Base-by-base conservation (phyloP, 169 alveolate species). In the Toxoplasma gondii region DNA sequence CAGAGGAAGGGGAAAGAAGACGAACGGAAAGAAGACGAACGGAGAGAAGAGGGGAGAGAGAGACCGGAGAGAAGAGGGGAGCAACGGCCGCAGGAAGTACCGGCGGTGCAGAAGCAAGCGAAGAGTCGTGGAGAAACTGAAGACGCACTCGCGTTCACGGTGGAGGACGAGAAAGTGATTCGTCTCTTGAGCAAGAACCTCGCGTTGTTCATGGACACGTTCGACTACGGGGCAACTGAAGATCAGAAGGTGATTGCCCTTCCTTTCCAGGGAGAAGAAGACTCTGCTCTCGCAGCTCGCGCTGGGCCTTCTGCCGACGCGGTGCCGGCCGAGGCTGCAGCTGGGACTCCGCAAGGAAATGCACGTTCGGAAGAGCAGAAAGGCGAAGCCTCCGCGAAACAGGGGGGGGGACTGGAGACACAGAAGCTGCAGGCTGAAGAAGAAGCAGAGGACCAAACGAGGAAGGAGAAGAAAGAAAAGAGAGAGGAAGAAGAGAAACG, bases 131-230 rank as follows among this genome's bases (percentile, higher is more conserved):
- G 74, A 1, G 74, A 64, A 4, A 22, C 74, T 4, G 24, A 64
- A 12, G 58, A 4, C 22, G 12, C 22, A 4, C 58, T 49, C 44
- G 39, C 22, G 27, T 78, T 78, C 86, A 17, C 86, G 5, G 86
- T 58, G 74, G 93, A 82, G 12, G 95, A 93, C 67, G 95, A 93
- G 45, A 91, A 88, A 19, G 29, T 93, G 88, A 43, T 93, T 58
- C 83, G 54, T n/a, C 44, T 93, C 93, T 19, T 93, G 95, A 39
- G 88, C 90, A 49, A 88, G 1, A 91, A 93, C 80, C 7, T 93
- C 67, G 87, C 54, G n/a, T 64, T 93, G 36, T 93, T 93, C 91
- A 93, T 93, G 95, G 95, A 93, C 19, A 83, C 53, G 82, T 93
- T 93, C 83, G 90, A 88, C 41, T 84, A 93, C 44, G 92, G 92